Percentiles rank a stretch among this genome's conserved stretches.
Conservation (phyloP, 768 basidiomycete species). For the Termitomyces titanicus region DNA sequence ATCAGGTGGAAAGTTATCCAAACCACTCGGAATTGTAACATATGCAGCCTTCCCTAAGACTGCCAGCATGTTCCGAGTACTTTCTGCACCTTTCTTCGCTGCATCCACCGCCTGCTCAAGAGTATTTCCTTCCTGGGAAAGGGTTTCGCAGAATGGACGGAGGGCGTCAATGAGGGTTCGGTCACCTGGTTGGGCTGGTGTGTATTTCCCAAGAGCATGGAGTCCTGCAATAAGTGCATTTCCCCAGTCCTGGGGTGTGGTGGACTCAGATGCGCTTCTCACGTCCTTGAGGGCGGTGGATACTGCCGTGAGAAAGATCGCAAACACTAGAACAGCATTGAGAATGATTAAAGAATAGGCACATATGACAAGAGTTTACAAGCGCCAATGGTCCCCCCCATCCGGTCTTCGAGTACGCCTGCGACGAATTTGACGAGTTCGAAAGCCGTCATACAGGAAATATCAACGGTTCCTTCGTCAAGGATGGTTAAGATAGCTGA, state of each 20-base stretch:
- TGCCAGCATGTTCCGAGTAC: constrained; percentile 43
- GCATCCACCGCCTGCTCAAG: constrained; percentile 29
- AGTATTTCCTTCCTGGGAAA: constrained; percentile 20
- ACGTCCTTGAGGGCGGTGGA: constrained; percentile 18
- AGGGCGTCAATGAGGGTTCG: constrained; percentile 58
- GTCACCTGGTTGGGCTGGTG: constrained; percentile 50
- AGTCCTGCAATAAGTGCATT: constrained; percentile 24
- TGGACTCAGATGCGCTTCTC: not conserved
- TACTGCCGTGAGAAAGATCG: constrained; percentile 39
- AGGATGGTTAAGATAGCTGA: not conserved
- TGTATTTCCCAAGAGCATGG: constrained; percentile 33
- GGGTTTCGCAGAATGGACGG: constrained; percentile 36
- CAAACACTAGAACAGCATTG: constrained; percentile 30
- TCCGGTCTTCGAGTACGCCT: constrained; percentile 42
- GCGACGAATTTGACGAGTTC: constrained; percentile 29
- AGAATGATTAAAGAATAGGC: not conserved
- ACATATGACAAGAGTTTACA: constrained; percentile 22
- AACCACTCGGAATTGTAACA: constrained; percentile 28
- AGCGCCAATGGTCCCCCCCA: constrained; percentile 58
- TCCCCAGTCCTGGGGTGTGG: constrained; percentile 5
- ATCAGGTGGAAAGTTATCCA: constrained; percentile 38
- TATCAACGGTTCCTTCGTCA: constrained; percentile 17
- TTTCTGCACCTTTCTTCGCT: constrained; percentile 41
- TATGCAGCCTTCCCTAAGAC: constrained; percentile 50
- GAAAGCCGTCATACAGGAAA: constrained; percentile 11